These are phyloP conservation scores for Soucietia sequanensis DNA, from an alignment of 805 yeast genomes.

Conservation along the genomic window DNA sequence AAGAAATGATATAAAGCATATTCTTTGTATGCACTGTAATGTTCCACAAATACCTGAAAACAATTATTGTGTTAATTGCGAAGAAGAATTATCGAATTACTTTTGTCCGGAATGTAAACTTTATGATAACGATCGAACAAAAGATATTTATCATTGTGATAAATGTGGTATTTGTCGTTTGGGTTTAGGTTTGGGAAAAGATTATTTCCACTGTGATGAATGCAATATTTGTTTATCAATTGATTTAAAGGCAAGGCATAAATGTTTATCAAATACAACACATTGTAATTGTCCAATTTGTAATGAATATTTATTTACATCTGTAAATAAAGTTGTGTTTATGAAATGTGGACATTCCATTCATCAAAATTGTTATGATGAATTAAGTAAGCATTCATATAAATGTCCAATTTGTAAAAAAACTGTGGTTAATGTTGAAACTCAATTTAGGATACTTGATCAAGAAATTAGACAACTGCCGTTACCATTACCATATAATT, in stretches of 20 bases:
- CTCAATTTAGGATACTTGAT: slow-evolving; percentile 83
- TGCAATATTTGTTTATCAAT: slow-evolving; percentile 89
- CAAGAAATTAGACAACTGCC: slow-evolving; percentile 75
- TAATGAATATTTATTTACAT: slow-evolving; percentile 84
- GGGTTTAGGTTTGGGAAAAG: slow-evolving; percentile 85
- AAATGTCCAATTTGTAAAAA: slow-evolving; percentile 90
- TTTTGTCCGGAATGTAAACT: slow-evolving; percentile 76
- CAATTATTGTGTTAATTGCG: slow-evolving; percentile 68
- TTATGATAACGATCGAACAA: slow-evolving; percentile 75
- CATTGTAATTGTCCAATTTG: slow-evolving; percentile 93
- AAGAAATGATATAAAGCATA: slow-evolving; percentile 59
- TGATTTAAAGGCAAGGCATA: slow-evolving; percentile 72
- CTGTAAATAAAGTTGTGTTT: slow-evolving; percentile 79
- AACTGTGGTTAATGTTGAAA: slow-evolving; percentile 82
- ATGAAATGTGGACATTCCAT: slow-evolving; percentile 95
- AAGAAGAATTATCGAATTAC: slow-evolving; percentile 65
- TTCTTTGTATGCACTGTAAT: slow-evolving; percentile 79
- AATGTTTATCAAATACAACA: slow-evolving; percentile 82
- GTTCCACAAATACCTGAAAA: slow-evolving; percentile 72
- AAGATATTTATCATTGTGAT: slow-evolving; percentile 87
- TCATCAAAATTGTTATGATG: slow-evolving; percentile 81
- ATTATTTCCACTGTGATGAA: slow-evolving; percentile 85
- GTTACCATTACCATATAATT: slow-evolving; percentile 74
- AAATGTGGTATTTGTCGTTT: slow-evolving; percentile 91
- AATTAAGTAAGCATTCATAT: slow-evolving; percentile 77